These are phyloP conservation scores for Dendrobium chrysotoxum DNA, from an alignment of 106 monocot species.

Conservation along the genomic window DNA sequence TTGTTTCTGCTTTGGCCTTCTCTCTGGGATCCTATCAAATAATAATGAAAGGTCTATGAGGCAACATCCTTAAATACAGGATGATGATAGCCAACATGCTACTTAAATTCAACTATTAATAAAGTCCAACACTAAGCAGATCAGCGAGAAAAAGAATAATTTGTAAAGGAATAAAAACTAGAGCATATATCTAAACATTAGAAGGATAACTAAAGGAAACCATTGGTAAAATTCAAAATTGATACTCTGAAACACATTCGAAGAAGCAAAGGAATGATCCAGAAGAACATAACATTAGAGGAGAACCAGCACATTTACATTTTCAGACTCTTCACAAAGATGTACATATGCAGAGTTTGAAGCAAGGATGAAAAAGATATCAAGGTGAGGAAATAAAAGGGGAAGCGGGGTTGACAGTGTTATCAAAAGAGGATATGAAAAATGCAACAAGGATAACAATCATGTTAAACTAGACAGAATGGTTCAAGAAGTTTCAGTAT, in stretches of 20 bases:
- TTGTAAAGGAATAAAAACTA: neutral
- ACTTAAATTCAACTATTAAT: neutral
- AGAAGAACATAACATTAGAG: neutral
- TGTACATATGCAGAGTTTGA: neutral
- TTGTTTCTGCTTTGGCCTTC: conserved; percentile 95
- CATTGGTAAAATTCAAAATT: neutral
- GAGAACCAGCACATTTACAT: neutral
- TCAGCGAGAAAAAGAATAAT: neutral
- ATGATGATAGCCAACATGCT: neutral
- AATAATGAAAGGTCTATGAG: neutral
- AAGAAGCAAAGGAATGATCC: neutral
- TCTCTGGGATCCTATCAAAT: conserved; percentile 84
- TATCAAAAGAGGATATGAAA: neutral
- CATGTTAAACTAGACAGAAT: neutral
- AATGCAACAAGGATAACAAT: neutral
- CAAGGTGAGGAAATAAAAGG: neutral
- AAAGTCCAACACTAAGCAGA: neutral
- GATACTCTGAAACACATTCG: neutral
- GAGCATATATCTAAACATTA: neutral
- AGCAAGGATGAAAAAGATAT: neutral
- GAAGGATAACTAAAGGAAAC: neutral
- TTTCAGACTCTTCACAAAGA: neutral
- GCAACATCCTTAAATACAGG: neutral
- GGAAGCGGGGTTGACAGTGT: neutral
- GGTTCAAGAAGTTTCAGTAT: neutral